Evolutionary conservation across 352 stramenopile genomes (phyloP), one percentile per base, ranked within the genome.

Genomic region (Globisporangium cederbergense): DNA sequence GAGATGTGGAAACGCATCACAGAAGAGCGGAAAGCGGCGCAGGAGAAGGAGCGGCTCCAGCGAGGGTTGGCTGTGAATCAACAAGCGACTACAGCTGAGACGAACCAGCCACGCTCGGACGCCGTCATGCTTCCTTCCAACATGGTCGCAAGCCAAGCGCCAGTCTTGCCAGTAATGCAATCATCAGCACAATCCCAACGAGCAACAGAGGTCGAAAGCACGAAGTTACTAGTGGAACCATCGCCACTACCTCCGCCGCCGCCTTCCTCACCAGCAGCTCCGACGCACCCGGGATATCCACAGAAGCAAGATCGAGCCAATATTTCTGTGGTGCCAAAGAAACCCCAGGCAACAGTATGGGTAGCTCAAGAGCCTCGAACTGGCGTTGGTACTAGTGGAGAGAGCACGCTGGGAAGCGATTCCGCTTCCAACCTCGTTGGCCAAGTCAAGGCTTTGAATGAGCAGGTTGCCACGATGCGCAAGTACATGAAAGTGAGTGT

Each of bases 401-500:
- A 20, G 5, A 18, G 3, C 9, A 7, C 2, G 11, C 9, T 42
- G 10, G 7, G 14, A 45, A 1, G 8, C 25, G 46, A 58, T 9
- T 11, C 50, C 4, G 28, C 34, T 13, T 56, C 0, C 28, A 73
- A 45, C 18, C 56, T 77, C 3, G 46, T 22, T 3, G 16, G 36
- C 0, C 67, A 78, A 47, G 32, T 84, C 5, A 65, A 70, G 38
- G 32, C 46, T 20, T 65, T 91, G 2, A 72, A 70, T 5, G 78
- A 88, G 4, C 80, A 91, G 58, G 61, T 90, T 16, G 40, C 57
- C 0, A 72, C 70, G 14, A 85, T 91, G 68, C 78, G 82, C 67
- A 89, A 89, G 60, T 91, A 90, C 66, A 81, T 89, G 60, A 91
- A 89, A 42, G 82, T 87, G 62, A n/a, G 34, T 52, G 7, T 2